Base-by-base conservation (phyloP, 192 early-diverging fungal genomes). In the Backusella macrospora region DNA sequence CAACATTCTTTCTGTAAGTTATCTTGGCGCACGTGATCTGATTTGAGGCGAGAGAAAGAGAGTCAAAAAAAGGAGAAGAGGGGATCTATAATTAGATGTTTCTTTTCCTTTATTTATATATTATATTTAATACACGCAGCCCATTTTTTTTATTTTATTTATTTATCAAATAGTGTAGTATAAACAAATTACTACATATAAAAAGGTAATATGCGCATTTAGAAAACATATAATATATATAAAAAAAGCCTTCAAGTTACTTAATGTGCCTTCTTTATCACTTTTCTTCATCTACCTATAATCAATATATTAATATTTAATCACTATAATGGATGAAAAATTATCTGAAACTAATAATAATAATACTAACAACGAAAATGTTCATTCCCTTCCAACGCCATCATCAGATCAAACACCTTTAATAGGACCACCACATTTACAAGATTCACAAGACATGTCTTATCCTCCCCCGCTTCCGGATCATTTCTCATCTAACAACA, bases 141-240 rank as follows among this genome's bases (percentile, higher is more conserved):
- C 52, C 52, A 4, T 59, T 23, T 59, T 4, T 23, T 13, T 59
- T 59, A 55, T 26, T 21, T 23, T 55, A 6, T 43, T 43, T 43
- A 43, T 43, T 43, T 34, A 34, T 34, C 29, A 34, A 43, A 9
- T 23, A 59, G 7, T 14, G 21, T 23, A 26, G 26, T 59, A 59
- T 59, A 59, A 59, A 59, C 21, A 59, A 59, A 59, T 21, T 59
- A 59, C n/a, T n/a, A 59, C 4, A 59, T 59, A 59, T 59, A 59
- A 59, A 59, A 59, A 59, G 52, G 52, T 59, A 59, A 59, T 3
- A 9, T 23, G 0, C 52, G 26, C 10, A 43, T 9, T 23, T 59
- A 26, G 18, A 18, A 59, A 26, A 26, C 12, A 9, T 2, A 52
- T 18, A 18, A 18, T 12, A 18, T 59, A 59, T 59, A 59, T 23